A percentile compares a stretch with the other conserved stretches of the same genome.
Conservation (phyloP, 306 rosid species). For the Begonia fuchsioides region DNA sequence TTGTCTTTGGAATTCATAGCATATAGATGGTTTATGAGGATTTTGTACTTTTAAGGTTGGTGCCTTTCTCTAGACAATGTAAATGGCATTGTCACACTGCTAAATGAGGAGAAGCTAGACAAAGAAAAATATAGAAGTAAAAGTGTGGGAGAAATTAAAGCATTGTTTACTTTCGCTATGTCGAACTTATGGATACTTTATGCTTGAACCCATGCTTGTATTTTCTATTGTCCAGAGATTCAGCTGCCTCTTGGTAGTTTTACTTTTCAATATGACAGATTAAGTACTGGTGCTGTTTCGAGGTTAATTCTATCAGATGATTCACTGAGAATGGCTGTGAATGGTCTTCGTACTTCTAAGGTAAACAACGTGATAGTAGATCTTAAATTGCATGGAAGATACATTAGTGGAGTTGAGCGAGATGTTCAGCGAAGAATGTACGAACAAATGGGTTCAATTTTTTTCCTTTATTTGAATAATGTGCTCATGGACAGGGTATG, state of each 20-base stretch:
- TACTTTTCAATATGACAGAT: conserved; percentile 20
- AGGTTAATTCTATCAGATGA: conserved; percentile 80
- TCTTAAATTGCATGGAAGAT: not conserved
- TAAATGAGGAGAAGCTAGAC: too few relatives aligned
- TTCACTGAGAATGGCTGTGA: conserved; percentile 74
- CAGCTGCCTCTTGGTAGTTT: conserved; percentile 5
- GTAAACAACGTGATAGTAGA: conserved; percentile 7
- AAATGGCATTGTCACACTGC: too few relatives aligned
- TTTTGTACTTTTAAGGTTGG: not conserved
- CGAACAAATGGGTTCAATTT: too few relatives aligned
- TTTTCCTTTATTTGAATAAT: too few relatives aligned
- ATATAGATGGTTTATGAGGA: too few relatives aligned
- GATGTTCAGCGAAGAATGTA: too few relatives aligned
- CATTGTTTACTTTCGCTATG: too few relatives aligned
- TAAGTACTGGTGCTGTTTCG: conserved; percentile 75
- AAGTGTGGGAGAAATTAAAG: not conserved
- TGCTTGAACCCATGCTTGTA: not conserved
- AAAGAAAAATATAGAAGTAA: not conserved
- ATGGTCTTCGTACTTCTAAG: conserved; percentile 61
- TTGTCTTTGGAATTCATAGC: not conserved
- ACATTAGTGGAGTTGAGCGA: too few relatives aligned
- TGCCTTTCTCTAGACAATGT: too few relatives aligned
- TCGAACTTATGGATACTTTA: not conserved
- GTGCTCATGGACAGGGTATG: conserved; percentile 13
- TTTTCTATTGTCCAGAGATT: not conserved